These are phyloP conservation scores for Polytrichum commune DNA, from an alignment of 225 moss, liverwort and hornwort genomes.

Conservation along the genomic window DNA sequence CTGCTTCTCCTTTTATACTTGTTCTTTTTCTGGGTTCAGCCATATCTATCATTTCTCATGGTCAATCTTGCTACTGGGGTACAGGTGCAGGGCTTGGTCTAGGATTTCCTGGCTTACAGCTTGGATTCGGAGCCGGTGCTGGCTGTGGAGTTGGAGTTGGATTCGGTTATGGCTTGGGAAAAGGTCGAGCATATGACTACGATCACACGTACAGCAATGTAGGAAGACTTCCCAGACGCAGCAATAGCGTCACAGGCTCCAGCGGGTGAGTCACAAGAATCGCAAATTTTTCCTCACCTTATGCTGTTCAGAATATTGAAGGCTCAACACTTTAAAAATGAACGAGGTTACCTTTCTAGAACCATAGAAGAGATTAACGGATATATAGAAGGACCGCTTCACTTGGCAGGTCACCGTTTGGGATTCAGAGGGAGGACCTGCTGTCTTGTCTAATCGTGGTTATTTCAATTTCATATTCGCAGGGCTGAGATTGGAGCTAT, in stretches of 20 bases:
- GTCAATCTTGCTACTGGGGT: too few species aligned
- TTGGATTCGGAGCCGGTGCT: constrained; percentile 87
- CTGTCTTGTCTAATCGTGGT: not conserved
- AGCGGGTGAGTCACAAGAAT: constrained; percentile 55
- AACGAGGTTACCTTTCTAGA: too few species aligned
- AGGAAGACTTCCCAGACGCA: constrained; percentile 45
- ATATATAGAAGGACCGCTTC: too few species aligned
- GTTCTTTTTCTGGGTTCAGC: too few species aligned
- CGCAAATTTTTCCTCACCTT: not conserved
- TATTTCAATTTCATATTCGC: not conserved
- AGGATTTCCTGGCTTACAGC: constrained; percentile 86
- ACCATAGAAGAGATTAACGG: too few species aligned
- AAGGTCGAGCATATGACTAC: constrained; percentile 73
- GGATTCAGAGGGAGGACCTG: too few species aligned
- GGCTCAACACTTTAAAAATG: too few species aligned
- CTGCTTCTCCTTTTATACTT: too few species aligned
- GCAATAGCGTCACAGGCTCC: constrained; percentile 32
- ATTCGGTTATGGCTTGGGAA: constrained; percentile 86
- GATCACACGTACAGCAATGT: constrained; percentile 61
- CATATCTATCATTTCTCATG: too few species aligned
- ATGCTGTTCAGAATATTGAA: not conserved
- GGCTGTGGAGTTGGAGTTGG: constrained; percentile 90
- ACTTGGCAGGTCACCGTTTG: too few species aligned
- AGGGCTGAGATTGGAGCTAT: constrained; percentile 83
- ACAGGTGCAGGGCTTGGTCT: constrained; percentile 85